Percentiles rank a stretch among this genome's conserved stretches.
Evolutionary conservation across 73 alveolate genomes (phyloP).

Genomic region (Tetrahymena malaccensis): DNA sequence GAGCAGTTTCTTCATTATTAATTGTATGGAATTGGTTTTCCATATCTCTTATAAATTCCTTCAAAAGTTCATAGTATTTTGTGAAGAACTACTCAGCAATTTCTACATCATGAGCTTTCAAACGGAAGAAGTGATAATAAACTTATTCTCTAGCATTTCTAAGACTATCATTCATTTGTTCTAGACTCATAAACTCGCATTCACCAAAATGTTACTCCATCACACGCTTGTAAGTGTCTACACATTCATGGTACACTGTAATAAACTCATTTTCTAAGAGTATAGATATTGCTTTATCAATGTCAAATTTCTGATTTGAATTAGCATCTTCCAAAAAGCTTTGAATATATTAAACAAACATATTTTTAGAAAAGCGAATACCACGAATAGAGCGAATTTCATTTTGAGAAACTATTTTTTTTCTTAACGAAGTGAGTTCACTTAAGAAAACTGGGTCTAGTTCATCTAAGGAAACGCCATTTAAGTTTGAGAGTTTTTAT

Average conservation of each 20-base stretch:
- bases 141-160: neutral
- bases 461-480: neutral
- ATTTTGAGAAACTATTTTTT: neutral
- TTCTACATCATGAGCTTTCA: neutral
- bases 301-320: neutral
- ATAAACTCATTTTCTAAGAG: neutral
- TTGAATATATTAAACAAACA: neutral
- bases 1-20: neutral
- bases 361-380: neutral
- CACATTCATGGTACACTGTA: neutral
- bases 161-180: neutral
- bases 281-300: neutral
- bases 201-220: neutral
- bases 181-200: neutral
- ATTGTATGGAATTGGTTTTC: neutral
- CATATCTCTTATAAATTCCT: neutral
- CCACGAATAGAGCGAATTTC: neutral
- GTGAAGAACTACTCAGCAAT: neutral
- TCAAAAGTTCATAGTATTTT: neutral
- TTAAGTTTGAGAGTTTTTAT: neutral
- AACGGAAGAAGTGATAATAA: neutral
- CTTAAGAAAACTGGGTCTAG: neutral
- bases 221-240: neutral
- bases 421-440: neutral
- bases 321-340: neutral